Conservation (phyloP, 148 eudicot species). For the Amaranthus palmeri region DNA sequence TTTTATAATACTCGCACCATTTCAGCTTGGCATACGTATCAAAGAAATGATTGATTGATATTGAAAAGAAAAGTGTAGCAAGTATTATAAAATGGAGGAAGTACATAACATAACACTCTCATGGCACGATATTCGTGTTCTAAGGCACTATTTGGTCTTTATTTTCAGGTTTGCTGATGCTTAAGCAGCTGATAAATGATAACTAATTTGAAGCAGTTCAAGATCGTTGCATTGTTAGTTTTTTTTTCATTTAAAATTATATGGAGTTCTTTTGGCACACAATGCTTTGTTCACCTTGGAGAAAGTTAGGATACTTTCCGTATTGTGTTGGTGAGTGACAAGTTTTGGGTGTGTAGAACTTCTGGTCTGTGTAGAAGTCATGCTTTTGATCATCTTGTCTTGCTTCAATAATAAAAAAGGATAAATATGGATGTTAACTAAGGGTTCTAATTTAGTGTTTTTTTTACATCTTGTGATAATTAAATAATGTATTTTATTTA, state of each 20-base stretch:
- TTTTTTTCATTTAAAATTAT: slow-evolving; percentile 9
- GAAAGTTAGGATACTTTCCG: background rate
- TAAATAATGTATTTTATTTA: too few species aligned
- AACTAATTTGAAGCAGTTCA: background rate
- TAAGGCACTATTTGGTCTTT: background rate
- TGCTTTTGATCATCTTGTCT: background rate
- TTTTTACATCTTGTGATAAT: too few species aligned
- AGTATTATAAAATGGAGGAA: too few species aligned
- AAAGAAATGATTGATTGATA: too few species aligned
- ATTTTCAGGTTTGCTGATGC: slow-evolving; percentile 61
- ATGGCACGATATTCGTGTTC: background rate
- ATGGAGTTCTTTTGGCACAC: slow-evolving; percentile 5
- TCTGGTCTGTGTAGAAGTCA: slow-evolving; percentile 9
- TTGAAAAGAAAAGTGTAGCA: too few species aligned
- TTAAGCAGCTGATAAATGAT: slow-evolving; percentile 23
- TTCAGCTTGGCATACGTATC: too few species aligned
- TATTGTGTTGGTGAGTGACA: slow-evolving; percentile 3
- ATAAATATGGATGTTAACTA: too few species aligned
- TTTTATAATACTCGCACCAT: too few species aligned
- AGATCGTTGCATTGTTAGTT: background rate
- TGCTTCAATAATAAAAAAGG: slow-evolving; percentile 9
- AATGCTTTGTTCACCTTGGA: background rate
- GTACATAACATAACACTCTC: too few species aligned
- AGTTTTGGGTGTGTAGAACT: slow-evolving; percentile 9
- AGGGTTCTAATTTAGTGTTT: too few species aligned